phyloP scores from a whole-genome alignment of 2,329 filamentous ascomycete species.

The Achaetomium macrosporum region DNA sequence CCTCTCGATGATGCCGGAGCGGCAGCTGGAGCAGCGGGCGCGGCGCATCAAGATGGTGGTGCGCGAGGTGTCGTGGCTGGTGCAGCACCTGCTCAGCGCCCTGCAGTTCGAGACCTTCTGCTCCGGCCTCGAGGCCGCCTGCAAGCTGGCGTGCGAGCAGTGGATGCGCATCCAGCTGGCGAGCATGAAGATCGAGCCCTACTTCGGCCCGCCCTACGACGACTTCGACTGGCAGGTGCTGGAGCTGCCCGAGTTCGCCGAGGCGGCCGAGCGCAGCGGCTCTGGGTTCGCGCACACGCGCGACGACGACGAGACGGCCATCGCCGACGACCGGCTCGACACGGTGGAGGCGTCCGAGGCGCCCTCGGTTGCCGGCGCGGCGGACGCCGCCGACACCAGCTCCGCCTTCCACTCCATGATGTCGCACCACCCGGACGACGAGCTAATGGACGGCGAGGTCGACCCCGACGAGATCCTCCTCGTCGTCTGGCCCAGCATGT shows the following conservation, averaged over 20 bases:
- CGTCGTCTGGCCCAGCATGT: slow-evolving; percentile 33
- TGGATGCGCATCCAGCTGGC: slow-evolving; percentile 31
- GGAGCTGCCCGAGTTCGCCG: slow-evolving; percentile 29
- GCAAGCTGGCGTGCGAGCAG: slow-evolving; percentile 28
- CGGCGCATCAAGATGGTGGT: slow-evolving; percentile 30
- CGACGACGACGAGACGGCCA: not conserved
- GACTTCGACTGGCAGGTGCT: slow-evolving; percentile 33
- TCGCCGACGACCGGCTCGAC: slow-evolving; percentile 18
- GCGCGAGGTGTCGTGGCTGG: slow-evolving; percentile 31
- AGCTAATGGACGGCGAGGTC: slow-evolving; percentile 23
- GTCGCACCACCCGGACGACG: slow-evolving; percentile 9
- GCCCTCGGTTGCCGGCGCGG: not conserved
- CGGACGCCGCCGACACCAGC: not conserved
- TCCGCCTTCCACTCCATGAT: slow-evolving; percentile 3
- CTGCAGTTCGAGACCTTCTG: slow-evolving; percentile 31
- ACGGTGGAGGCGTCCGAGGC: slow-evolving; percentile 13
- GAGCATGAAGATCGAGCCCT: slow-evolving; percentile 32
- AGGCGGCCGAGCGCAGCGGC: slow-evolving; percentile 14
- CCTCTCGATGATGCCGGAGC: slow-evolving; percentile 28
- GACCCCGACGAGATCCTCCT: slow-evolving; percentile 31
- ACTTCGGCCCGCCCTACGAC: slow-evolving; percentile 33
- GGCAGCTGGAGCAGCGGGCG: slow-evolving; percentile 25
- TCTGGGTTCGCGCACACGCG: slow-evolving; percentile 1
- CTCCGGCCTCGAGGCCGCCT: slow-evolving; percentile 26
- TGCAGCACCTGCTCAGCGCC: slow-evolving; percentile 31